Base-by-base conservation (phyloP, 2,329 filamentous ascomycete species). In the Camptophora hylomeconis region DNA sequence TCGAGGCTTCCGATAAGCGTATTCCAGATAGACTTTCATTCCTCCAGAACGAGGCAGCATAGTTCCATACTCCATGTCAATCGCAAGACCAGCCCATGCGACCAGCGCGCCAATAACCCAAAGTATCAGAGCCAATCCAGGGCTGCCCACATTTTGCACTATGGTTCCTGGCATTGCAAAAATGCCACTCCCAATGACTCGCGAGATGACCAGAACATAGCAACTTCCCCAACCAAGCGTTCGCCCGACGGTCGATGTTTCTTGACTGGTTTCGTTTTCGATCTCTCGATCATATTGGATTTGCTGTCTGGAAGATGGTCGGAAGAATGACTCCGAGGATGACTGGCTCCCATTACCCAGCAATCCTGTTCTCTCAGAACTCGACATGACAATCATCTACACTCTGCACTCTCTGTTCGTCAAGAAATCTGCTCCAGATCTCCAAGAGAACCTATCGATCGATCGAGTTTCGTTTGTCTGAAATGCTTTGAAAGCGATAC, bases 161-260 rank as follows among this genome's bases (percentile, higher is more conserved):
- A 83, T 78, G 4, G 73, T 64, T 0, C 72, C 75, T 0, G 74
- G 77, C 0, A 75, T 80, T 1, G 76, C 75, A 44, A 81, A 82
- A 38, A 82, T 79, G 15, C 75, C 76, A 42, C 66, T 75, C 8
- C 75, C 75, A 17, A 80, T 72, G 5, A 80, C 72, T 8, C 75
- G 64, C 5, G 72, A 77, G 15, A 80, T 72, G 5, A 76, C 70
- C 12, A 80, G 59, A 31, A 80, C 72, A 46, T 74, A 78, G 2
- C 71, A 69, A 41, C 67, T 73, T 15, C 60, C 58, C 71, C 73
- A 77, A 32, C 56, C 66, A 27, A 80, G 63, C 10, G 61, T 73
- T 12, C 74, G 61, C 1, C 72, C 72, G 13, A 65, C 52, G 0
- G 61, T 59, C 0, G 69, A 67, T 1, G 69, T 68, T 41, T 75